These are phyloP conservation scores for Pichia sp. DNA, from an alignment of 1,139 yeast genomes.

Conservation along the genomic window DNA sequence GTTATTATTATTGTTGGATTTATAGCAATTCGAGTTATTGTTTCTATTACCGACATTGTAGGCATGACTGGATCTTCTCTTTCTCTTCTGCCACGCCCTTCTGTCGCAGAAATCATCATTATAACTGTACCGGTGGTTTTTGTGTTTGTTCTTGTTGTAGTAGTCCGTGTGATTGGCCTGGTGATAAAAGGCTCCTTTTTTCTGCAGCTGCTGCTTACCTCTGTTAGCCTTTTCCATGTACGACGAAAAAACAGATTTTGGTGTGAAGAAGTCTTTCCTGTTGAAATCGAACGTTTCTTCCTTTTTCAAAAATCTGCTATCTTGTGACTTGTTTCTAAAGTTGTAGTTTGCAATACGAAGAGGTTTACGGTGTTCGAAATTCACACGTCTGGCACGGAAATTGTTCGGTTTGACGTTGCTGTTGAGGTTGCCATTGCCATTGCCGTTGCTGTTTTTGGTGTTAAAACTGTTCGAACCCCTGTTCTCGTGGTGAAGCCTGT, in stretches of 20 bases:
- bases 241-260: slow-evolving; percentile 63
- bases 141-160: background rate
- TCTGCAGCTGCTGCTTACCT: slow-evolving; percentile 20
- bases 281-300: slow-evolving; percentile 30
- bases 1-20: background rate
- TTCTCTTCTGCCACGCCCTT: slow-evolving; percentile 25
- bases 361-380: slow-evolving; percentile 29
- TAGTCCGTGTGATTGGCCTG: slow-evolving; percentile 3
- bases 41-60: background rate
- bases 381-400: slow-evolving; percentile 9
- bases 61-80: slow-evolving; percentile 16
- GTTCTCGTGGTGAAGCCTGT: background rate
- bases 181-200: slow-evolving; percentile 22
- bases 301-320: background rate
- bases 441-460: background rate
- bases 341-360: slow-evolving; percentile 30
- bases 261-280: slow-evolving; percentile 69
- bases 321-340: slow-evolving; percentile 16
- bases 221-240: slow-evolving; percentile 65
- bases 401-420: slow-evolving; percentile 3
- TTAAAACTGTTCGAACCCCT: background rate
- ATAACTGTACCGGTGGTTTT: background rate
- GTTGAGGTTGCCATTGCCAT: slow-evolving; percentile 1
- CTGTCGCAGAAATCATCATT: slow-evolving; percentile 12
- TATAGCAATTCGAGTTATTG: background rate